phyloP scores from a whole-genome alignment of 2,329 filamentous ascomycete species.

The Trichoderma sp. region DNA sequence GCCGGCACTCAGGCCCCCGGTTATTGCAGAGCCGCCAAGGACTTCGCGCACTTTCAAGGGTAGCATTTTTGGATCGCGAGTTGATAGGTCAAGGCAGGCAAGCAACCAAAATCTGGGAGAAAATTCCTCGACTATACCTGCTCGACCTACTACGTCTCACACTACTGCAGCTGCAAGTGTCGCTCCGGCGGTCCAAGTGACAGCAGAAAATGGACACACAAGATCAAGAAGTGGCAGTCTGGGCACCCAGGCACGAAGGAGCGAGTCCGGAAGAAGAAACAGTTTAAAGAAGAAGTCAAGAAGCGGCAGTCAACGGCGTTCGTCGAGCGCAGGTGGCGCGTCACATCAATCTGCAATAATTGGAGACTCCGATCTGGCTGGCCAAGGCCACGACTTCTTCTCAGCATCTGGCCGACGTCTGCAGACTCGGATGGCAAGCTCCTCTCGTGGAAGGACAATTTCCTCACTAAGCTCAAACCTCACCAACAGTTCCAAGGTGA shows the following conservation, averaged over 20 bases:
- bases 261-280: constrained; percentile 51
- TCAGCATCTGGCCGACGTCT: constrained; percentile 45
- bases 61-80: constrained; percentile 72
- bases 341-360: constrained; percentile 47
- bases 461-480: constrained; percentile 50
- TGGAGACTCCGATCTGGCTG: constrained; percentile 52
- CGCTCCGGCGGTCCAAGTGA: constrained; percentile 72
- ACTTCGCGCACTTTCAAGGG: constrained; percentile 70
- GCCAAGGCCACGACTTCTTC: constrained; percentile 48
- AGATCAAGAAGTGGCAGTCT: constrained; percentile 41
- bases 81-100: constrained; percentile 46
- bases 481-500: constrained; percentile 44
- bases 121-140: constrained; percentile 39
- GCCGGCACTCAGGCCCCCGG: constrained; percentile 44
- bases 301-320: constrained; percentile 50
- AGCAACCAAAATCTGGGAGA: constrained; percentile 42
- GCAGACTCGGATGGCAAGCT: constrained; percentile 43
- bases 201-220: constrained; percentile 58
- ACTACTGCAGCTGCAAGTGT: constrained; percentile 45
- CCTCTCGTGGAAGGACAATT: constrained; percentile 47
- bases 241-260: constrained; percentile 41
- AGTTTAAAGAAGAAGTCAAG: constrained; percentile 57
- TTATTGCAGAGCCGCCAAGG: constrained; percentile 60
- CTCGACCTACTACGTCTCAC: constrained; percentile 45
- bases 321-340: constrained; percentile 45